phyloP scores from a whole-genome alignment of 1,284 basidiomycete species.

The Mycosarcoma maydis region DNA sequence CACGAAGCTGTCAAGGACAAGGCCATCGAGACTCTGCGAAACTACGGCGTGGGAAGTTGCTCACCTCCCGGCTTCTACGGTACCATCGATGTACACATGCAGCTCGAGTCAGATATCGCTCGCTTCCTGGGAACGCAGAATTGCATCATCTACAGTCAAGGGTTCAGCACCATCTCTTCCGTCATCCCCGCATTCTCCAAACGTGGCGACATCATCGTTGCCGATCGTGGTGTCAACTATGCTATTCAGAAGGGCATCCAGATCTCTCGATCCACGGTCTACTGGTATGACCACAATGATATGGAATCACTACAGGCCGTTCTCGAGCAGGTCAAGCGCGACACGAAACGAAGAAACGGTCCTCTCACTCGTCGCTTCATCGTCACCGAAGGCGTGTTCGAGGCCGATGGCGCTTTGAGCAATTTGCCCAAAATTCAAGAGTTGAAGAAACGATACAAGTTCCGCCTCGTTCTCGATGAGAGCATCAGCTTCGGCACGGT shows the following conservation, averaged over 20 bases:
- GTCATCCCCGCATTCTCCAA: constrained; percentile 98
- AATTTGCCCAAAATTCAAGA: constrained; percentile 93
- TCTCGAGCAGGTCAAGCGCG: constrained; percentile 83
- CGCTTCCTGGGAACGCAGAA: constrained; percentile 88
- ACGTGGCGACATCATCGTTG: constrained; percentile 97
- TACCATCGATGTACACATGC: constrained; percentile 90
- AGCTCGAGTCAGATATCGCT: constrained; percentile 87
- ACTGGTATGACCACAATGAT: constrained; percentile 96
- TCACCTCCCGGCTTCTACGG: constrained; percentile 98
- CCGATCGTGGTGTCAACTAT: constrained; percentile 91
- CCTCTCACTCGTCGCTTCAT: constrained; percentile 93
- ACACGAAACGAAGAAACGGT: constrained; percentile 81
- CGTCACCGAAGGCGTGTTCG: constrained; percentile 95
- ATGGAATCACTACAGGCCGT: constrained; percentile 88
- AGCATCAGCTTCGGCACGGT: constrained; percentile 90
- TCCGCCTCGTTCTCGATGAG: constrained; percentile 93
- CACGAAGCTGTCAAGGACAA: constrained; percentile 87
- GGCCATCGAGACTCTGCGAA: constrained; percentile 84
- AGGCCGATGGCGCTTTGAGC: constrained; percentile 88
- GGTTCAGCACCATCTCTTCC: constrained; percentile 88
- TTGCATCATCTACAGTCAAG: constrained; percentile 92
- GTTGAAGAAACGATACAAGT: constrained; percentile 94
- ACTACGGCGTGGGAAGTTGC: constrained; percentile 94
- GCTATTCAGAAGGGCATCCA: constrained; percentile 97
- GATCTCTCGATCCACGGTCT: constrained; percentile 88